Evolutionary conservation across 1,284 basidiomycete species (phyloP).

Genomic region (Malassezia cuniculi): DNA sequence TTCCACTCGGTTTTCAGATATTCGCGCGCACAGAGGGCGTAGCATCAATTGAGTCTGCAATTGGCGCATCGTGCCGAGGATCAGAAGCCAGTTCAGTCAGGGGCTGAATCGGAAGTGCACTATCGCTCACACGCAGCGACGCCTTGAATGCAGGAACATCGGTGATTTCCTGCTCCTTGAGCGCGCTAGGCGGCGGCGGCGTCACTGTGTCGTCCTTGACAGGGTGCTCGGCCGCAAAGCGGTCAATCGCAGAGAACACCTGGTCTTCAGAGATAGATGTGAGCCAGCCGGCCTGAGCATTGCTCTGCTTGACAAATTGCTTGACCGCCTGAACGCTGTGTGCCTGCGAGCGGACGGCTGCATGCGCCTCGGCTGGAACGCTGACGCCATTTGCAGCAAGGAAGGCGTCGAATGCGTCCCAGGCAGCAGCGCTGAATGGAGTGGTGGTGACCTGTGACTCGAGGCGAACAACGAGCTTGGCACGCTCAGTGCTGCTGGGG

Average conservation of each 20-base stretch:
- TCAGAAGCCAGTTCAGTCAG: too few relatives aligned
- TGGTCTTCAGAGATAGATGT: slow-evolving; percentile 49
- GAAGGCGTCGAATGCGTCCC: slow-evolving; percentile 54
- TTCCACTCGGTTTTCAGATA: too few relatives aligned
- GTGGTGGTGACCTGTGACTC: slow-evolving; percentile 47
- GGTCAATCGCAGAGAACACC: slow-evolving; percentile 52
- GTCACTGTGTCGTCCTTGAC: slow-evolving; percentile 46
- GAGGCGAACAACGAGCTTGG: slow-evolving; percentile 31
- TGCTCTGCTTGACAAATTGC: slow-evolving; percentile 21
- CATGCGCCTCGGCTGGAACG: slow-evolving; percentile 51
- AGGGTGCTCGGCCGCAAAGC: slow-evolving; percentile 54
- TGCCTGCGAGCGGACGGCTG: slow-evolving; percentile 49
- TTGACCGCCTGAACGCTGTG: slow-evolving; percentile 47
- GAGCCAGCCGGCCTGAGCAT: slow-evolving; percentile 43
- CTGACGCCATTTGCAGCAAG: slow-evolving; percentile 52
- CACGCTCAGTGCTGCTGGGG: slow-evolving; percentile 26
- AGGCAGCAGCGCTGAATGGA: slow-evolving; percentile 58
- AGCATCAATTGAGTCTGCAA: too few relatives aligned
- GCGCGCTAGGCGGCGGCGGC: slow-evolving; percentile 48
- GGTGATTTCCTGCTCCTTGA: slow-evolving; percentile 52
- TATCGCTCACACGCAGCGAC: slow-evolving; percentile 48
- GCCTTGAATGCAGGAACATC: slow-evolving; percentile 64
- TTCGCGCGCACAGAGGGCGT: too few relatives aligned
- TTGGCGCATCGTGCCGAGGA: too few relatives aligned
- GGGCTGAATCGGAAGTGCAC: slow-evolving; percentile 48